Evolutionary conservation across 768 basidiomycete species (phyloP).

Genomic region (Fibroporia radiculosa): DNA sequence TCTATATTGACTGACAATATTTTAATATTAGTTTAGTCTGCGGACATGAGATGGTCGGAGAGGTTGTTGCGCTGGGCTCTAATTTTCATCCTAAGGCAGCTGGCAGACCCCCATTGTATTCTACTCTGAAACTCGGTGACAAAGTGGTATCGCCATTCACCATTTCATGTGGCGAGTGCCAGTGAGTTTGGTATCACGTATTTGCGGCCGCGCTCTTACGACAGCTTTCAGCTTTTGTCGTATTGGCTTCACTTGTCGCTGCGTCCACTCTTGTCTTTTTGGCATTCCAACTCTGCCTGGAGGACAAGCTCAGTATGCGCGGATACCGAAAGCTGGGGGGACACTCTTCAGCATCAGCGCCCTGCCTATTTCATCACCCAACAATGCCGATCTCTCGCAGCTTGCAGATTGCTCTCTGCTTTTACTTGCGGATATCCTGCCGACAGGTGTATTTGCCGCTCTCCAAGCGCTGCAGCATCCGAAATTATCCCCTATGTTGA

Average conservation of each 20-base stretch:
- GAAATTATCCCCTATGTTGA: slow-evolving; percentile 55
- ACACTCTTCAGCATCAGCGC: slow-evolving; percentile 59
- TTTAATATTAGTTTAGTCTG: slow-evolving; percentile 41
- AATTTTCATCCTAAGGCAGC: slow-evolving; percentile 37
- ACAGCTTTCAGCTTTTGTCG: slow-evolving; percentile 49
- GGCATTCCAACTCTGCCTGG: slow-evolving; percentile 61
- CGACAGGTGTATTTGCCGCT: slow-evolving; percentile 74
- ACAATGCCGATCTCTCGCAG: slow-evolving; percentile 20
- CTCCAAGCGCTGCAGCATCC: slow-evolving; percentile 67
- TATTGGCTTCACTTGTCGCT: slow-evolving; percentile 65
- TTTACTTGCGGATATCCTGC: slow-evolving; percentile 70
- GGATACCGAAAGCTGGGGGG: slow-evolving; percentile 74
- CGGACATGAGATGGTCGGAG: slow-evolving; percentile 76
- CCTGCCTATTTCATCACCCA: background rate
- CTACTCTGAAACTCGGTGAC: slow-evolving; percentile 59
- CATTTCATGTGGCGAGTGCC: slow-evolving; percentile 78
- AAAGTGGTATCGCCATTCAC: slow-evolving; percentile 79
- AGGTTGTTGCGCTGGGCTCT: slow-evolving; percentile 58
- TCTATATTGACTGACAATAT: background rate
- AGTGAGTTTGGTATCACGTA: slow-evolving; percentile 35
- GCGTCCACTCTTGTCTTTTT: slow-evolving; percentile 52
- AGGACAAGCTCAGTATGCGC: slow-evolving; percentile 74
- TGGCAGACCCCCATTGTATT: slow-evolving; percentile 56
- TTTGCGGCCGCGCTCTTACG: background rate
- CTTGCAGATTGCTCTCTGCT: slow-evolving; percentile 58